Base-by-base conservation (phyloP, 2,329 filamentous ascomycete genomes). In the Westerdykella ornata region DNA sequence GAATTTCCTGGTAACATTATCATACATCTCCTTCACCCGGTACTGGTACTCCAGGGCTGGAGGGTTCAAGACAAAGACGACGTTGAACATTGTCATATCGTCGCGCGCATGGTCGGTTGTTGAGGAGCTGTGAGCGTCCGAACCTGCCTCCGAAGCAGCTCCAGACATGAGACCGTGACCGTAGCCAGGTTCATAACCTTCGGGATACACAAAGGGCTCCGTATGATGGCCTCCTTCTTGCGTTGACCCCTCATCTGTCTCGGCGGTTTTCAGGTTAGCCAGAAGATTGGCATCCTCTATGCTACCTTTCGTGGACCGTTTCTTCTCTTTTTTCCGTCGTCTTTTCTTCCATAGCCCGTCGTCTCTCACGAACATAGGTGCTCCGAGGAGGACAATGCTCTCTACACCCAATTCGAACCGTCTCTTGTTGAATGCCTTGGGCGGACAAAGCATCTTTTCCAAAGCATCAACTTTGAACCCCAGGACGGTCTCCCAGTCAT, bases 1-100 rank as follows among this genome's bases (percentile, higher is more conserved):
- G 54, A 95, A 82, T 66, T 94, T 94, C 65, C 89, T 92, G 49
- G 89, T 84, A 30, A 97, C 83, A 62, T 95, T 85, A 40, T 85
- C 76, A 63, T 95, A 95, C 60, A 96, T 82, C 49, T 94, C 85
- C 33, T 84, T 78, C 35, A 94, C 72, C 11, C 78, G 72, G 57
- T 72, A 74, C 42, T 85, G 84, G 50, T 84, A 81, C 59, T 95
- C 85, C 42, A 89, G 73, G 39, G 82, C 80, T 37, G 82, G 83
- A 3, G 88, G 85, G 51, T 87, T 84, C 49, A 96, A 72, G 38
- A 95, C 85, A 63, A 97, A 97, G 17, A 97, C 88, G 9, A 96
- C 78, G 63, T 96, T 94, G 68, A 98, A 98, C 90, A 97, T 97
- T 48, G 83, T 88, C 85, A 97, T 89, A 60, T 85, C 82, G 2